These are phyloP conservation scores for Boletus sp. DNA, from an alignment of 768 basidiomycete genomes.

Conservation along the genomic window DNA sequence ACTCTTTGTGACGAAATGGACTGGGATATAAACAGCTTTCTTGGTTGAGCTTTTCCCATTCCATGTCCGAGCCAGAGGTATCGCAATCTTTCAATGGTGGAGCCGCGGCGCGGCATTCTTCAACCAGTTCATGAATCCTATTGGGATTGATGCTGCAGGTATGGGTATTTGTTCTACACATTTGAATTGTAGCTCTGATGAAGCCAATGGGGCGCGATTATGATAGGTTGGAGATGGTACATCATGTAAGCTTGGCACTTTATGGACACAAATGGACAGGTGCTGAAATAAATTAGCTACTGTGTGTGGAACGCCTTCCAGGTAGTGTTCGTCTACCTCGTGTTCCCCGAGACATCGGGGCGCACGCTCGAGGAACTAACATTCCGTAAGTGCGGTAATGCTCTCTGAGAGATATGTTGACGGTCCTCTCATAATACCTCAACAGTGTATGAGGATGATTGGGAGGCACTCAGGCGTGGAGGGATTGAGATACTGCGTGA, in stretches of 20 bases:
- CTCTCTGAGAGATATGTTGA: too few relatives aligned
- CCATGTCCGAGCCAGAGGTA: constrained; percentile 58
- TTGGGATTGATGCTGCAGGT: constrained; percentile 7
- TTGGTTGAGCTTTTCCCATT: constrained; percentile 65
- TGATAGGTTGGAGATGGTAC: constrained; percentile 14
- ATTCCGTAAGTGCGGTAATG: constrained; percentile 20
- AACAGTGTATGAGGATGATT: too few relatives aligned
- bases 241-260: constrained; percentile 1
- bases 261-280: neutral
- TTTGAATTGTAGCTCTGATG: neutral
- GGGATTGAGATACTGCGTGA: too few relatives aligned
- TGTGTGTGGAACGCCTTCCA: constrained; percentile 18
- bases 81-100: constrained; percentile 60
- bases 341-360: constrained; percentile 21
- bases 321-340: constrained; percentile 13
- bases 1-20: neutral
- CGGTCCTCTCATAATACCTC: too few relatives aligned
- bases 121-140: constrained; percentile 8
- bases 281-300: constrained; percentile 5
- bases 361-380: constrained; percentile 19
- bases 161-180: neutral
- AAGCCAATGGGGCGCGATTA: too few relatives aligned
- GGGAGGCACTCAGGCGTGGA: too few relatives aligned
- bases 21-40: constrained; percentile 48
- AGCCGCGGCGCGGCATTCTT: constrained; percentile 34